Evolutionary conservation across 768 basidiomycete species (phyloP), one percentile per base, ranked within the genome.

Genomic region (Brasilioporus rufonigricans): DNA sequence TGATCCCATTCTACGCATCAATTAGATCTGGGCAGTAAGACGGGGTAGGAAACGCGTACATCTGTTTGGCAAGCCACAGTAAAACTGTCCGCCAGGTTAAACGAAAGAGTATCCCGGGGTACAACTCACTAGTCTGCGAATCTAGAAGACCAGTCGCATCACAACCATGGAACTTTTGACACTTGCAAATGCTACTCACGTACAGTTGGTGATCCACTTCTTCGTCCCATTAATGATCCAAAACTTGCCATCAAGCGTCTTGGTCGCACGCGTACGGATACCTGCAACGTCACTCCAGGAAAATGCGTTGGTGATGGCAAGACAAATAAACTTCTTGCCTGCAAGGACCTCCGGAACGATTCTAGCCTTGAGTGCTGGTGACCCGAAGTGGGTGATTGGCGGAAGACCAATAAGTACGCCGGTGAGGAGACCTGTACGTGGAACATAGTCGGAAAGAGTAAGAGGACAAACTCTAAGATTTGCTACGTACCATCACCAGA

Each of bases 341-440:
- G 26, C n/a, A 38, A 49, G 48, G 36, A 19, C 36, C 11, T 49
- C 48, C 3, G 48, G 48, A 27, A 49, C 26, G 26, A 49, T 21
- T 24, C 36, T 49, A 19, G 38, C 38, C 27, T 50, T 40, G 47
- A 94, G 71, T 44, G 78, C 83, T 2, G 80, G 78, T 31, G 74
- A 79, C 7, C 83, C 93, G 64, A 93, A 96, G 73, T 93, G 92
- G 55, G 93, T 74, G 32, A 93, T 81, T 0, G 91, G 91, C 2
- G 91, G 49, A 50, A 50, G 49, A 33, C 49, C 31, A 10, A 41
- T 43, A 26, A 41, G 38, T 12, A 24, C 14, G 24, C 91, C 91
- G 27, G 80, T 80, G 69, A 86, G 79, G 48, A 90, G 71, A 53
- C 83, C 68, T 79, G n/a, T 10, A 40, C 12, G 35, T 11, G 43